Base-by-base conservation (phyloP, 2,329 filamentous ascomycete species). In the Fusarium goolgardi region DNA sequence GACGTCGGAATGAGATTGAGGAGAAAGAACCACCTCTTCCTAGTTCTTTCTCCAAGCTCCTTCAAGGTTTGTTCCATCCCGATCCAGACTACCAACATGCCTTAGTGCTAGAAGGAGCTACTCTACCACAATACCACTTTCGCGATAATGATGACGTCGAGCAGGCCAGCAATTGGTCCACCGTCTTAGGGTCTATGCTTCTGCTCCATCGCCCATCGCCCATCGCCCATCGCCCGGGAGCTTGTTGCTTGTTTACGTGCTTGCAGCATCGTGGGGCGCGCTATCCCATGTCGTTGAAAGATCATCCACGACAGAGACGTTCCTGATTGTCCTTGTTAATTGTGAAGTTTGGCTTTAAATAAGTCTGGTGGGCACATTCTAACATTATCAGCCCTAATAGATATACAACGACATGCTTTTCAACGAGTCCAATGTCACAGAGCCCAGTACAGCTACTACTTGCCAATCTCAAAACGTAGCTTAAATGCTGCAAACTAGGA, bases 221-320 rank as follows among this genome's bases (percentile, higher is more conserved):
- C 51, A 23, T 23, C 21, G 21, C 21, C 49, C 57, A 47, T 50
- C 47, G 35, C 40, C 31, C 52, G 40, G 15, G 47, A 68, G 59
- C 47, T 69, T 65, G 53, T 51, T 65, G 59, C 47, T 69, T 65
- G 53, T 51, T 65, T 68, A 51, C 23, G 39, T 69, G 55, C 60
- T 60, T 66, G 65, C 55, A 51, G 50, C 47, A 39, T 61, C 46
- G 57, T 27, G 47, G 63, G 62, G 63, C 44, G 40, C 10, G 21
- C 41, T 50, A 52, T 51, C 23, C 34, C 23, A 20, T 51, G 39
- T 37, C 31, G 29, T 11, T 21, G 21, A 20, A 18, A 49, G 45
- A 43, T 37, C 37, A 23, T 45, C 32, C 16, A 34, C 29, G 23
- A 47, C 39, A 63, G 29, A 27, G 29, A 40, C 34, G 20, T 16